Base-by-base conservation (phyloP, 2,329 filamentous ascomycete genomes). In the Fonsecaea erecta region DNA sequence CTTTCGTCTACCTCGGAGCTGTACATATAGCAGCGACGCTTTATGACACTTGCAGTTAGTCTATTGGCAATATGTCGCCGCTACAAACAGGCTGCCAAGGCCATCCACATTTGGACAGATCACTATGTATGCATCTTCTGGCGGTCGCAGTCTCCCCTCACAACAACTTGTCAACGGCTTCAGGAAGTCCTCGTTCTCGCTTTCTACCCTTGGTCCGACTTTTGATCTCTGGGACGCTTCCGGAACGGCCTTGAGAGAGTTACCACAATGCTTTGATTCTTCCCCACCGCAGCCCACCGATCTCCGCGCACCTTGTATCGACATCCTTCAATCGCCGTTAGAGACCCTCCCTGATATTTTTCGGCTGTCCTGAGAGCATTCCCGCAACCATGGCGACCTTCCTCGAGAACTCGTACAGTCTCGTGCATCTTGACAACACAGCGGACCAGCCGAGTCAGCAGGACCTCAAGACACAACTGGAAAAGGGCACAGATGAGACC, bases 391-490 rank as follows among this genome's bases (percentile, higher is more conserved):
- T 98, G 94, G 90, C 94, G 81, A 90, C 90, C 73, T 98, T 96
- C 79, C 86, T 98, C 70, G 95, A 99, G 78, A 90, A 91, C 79
- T 87, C 95, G 71, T 99, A 98, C 86, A 97, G 92, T 81, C 82
- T 99, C 81, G 92, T 99, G 81, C 93, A 97, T 80, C 89, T 95
- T 86, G 95, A 99, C 87, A 98, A 97, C 85, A 86, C 92, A 69
- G 91, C 93, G 72, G 95, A 98, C 79, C 89, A 96, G 75, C 94
- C 95, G 64, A 88, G 90, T 68, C 84, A 95, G 79, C 92, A 93
- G 76, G 95, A 99, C 78, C 85, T 99, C 80, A 93, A 92, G 80
- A 92, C 88, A 74, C 91, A 96, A 84, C 84, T 97, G 73, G 93
- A 97, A 82, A 97, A 96, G 83, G 93, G 93, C 73, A 94, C 86